phyloP scores from a whole-genome alignment of 805 yeast species.

The Kazachstania viticola region DNA sequence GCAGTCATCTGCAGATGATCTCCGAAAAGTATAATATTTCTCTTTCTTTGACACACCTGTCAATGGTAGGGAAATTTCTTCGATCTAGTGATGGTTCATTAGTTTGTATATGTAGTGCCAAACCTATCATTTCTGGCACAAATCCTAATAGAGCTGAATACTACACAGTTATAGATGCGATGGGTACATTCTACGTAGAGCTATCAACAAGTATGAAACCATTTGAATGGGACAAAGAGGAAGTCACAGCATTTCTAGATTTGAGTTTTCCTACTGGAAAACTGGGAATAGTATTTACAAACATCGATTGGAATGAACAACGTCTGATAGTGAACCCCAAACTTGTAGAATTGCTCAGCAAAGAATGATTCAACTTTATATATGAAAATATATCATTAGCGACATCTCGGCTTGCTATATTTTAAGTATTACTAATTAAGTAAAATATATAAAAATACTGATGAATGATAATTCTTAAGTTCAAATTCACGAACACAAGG shows the following conservation, averaged over 20 bases:
- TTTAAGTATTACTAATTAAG: no score
- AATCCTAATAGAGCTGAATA: no score
- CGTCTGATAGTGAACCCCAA: not conserved
- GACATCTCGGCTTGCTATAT: no score
- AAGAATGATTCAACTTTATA: no score
- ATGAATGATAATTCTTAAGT: no score
- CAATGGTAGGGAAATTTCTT: slow-evolving; percentile 9
- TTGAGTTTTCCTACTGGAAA: not conserved
- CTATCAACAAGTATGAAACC: not conserved
- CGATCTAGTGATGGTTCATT: slow-evolving; percentile 5
- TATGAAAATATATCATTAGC: no score
- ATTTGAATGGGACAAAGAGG: not conserved
- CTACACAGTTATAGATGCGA: slow-evolving; percentile 8
- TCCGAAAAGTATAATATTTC: not conserved
- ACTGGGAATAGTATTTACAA: not conserved
- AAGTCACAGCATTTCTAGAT: not conserved
- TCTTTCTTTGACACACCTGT: no score
- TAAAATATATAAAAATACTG: no score
- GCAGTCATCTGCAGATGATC: not conserved
- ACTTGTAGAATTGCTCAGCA: not conserved
- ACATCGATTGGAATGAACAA: slow-evolving; percentile 1
- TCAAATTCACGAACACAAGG: no score
- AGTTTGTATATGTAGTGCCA: slow-evolving; percentile 11
- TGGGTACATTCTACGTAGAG: slow-evolving; percentile 7
- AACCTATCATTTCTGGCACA: no score